Evolutionary conservation across 768 basidiomycete genomes (phyloP), one percentile per base, ranked within the genome.

Genomic region (Russula dissimulans): DNA sequence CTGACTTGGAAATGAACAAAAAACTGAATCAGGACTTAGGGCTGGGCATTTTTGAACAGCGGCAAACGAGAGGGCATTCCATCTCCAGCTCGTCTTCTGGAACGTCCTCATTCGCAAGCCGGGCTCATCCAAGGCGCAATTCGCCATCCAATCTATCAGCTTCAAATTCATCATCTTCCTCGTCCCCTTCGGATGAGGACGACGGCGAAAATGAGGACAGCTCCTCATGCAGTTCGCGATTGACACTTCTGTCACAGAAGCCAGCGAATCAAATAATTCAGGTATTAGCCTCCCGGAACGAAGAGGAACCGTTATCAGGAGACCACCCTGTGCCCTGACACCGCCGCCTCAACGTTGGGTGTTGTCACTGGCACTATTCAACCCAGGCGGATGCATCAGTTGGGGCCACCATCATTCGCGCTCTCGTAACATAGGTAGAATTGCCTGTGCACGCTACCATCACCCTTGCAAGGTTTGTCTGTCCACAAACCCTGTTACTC

Each of bases 41-140:
- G 2, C 65, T 69, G 6, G 69, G 69, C 17, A 66, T 69, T 8
- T 69, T 68, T 39, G 67, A 69, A 56, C 61, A 67, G 44, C 66
- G 61, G 9, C 54, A 42, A n/a, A 29, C 54, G 11, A 31, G 42
- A 49, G 47, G 29, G 44, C 64, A 57, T 26, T 56, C 64, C 17
- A 62, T 61, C 22, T 59, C 62, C 7, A 66, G 66, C 46, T 63
- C 54, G 22, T 55, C 56, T 5, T 56, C 65, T 43, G 45, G 56
- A 14, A 17, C 46, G 10, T 62, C 63, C 22, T 36, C 29, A 22
- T 59, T 52, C 31, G 52, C 34, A 48, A 41, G 22, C 48, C 5
- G 15, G 29, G 26, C 29, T 15, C 38, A 18, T 26, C 18, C 36
- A 6, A 53, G 31, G 22, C 34, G 41, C 46, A 31, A 29, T 15